Evolutionary conservation across 106 monocot species (phyloP), one percentile per base, ranked within the genome.

Genomic region (Allium sativum): DNA sequence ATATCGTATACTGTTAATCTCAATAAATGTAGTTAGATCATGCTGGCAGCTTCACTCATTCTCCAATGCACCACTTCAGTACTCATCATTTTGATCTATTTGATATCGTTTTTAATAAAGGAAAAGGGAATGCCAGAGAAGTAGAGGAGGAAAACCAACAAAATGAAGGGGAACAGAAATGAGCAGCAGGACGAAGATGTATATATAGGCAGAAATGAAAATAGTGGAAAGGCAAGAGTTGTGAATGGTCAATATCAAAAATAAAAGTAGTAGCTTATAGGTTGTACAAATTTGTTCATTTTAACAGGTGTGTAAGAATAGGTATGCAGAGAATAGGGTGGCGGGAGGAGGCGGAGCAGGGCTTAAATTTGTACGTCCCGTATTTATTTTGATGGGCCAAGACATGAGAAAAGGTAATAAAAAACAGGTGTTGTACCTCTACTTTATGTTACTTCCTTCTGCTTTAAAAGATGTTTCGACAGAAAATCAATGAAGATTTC

Each of bases 1-100:
- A 52, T 7, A 13, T 52, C 7, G 1, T 17, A 19, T 13, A 15
- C 19, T 55, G n/a, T 55, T 15, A 17, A 17, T 55, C 43, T 67
- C 67, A 67, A 0, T 55, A 42, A 45, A 31, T 31, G 5, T 42
- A 59, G 70, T 60, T 78, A 83, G 82, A 83, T 83, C 82, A 83
- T 83, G 82, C 82, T 78, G 82, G 82, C 82, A 83, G 82, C 82
- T 83, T 83, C 82, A 83, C 78, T 69, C 68, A 41, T 83, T 83
- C 82, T 78, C 64, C 52, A 42, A 40, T 62, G 62, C 77, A 78
- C 64, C 55, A 45, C 48, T 15, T 50, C 48, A 12, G 13, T 50
- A 11, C 4, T 1, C 2, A 12, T 50, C 48, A 6, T 50, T 12
- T 50, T 11, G 13, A 50, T 50, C 8, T 11, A 11, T 5, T 50